Percentiles rank a stretch among this genome's conserved stretches.
Evolutionary conservation across 495 filamentous ascomycete genomes (phyloP).

Genomic region (Ascodesmis nigricans): DNA sequence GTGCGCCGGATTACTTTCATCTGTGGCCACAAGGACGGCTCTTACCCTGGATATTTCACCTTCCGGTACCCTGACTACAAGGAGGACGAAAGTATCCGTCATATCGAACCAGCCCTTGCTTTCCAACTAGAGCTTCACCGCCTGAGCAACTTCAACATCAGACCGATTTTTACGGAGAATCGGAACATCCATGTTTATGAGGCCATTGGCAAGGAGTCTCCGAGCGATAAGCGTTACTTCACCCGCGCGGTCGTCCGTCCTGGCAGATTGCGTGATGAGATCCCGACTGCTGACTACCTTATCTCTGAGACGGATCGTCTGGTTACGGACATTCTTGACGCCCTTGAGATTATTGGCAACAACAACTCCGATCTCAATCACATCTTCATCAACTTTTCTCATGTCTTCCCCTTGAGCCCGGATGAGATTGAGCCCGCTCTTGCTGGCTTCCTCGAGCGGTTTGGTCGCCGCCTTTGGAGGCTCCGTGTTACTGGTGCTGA

Average conservation of each 20-base stretch:
- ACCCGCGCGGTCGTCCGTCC: slow-evolving; percentile 82
- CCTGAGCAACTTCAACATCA: slow-evolving; percentile 90
- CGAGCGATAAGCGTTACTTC: slow-evolving; percentile 95
- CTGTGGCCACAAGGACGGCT: slow-evolving; percentile 81
- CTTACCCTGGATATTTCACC: slow-evolving; percentile 92
- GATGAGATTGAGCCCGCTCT: slow-evolving; percentile 84
- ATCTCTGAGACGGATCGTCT: slow-evolving; percentile 91
- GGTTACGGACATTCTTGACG: slow-evolving; percentile 94
- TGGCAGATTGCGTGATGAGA: slow-evolving; percentile 84
- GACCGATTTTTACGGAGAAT: slow-evolving; percentile 96
- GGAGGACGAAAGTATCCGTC: slow-evolving; percentile 88
- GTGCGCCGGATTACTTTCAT: slow-evolving; percentile 88
- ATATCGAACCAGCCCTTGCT: slow-evolving; percentile 83
- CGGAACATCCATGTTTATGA: slow-evolving; percentile 98
- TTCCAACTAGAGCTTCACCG: slow-evolving; percentile 94
- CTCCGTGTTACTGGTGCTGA: slow-evolving; percentile 93
- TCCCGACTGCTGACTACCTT: slow-evolving; percentile 90
- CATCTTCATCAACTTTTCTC: slow-evolving; percentile 98
- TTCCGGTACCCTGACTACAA: slow-evolving; percentile 80
- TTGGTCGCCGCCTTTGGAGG: slow-evolving; percentile 85
- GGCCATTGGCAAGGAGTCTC: slow-evolving; percentile 76
- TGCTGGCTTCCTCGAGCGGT: slow-evolving; percentile 85
- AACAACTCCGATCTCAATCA: slow-evolving; percentile 99
- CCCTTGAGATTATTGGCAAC: slow-evolving; percentile 92
- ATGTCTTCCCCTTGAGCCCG: slow-evolving; percentile 78